phyloP scores from a whole-genome alignment of 2,329 filamentous ascomycete genomes.

The Curvularia sp. region DNA sequence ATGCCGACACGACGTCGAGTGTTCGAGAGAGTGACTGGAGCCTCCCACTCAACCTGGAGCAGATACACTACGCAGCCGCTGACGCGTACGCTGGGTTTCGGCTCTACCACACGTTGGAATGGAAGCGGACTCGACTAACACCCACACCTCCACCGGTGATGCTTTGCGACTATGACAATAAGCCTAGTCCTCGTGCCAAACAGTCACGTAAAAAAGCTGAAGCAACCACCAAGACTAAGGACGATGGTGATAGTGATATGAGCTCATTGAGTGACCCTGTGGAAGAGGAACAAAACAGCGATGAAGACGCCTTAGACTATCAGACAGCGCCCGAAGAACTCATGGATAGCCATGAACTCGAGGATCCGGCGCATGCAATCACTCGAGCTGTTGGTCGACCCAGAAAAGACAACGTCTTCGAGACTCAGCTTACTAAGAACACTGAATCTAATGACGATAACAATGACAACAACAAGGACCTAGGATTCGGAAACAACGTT shows the following conservation, averaged over 20 bases:
- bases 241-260: conserved; percentile 10
- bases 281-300: conserved; percentile 31
- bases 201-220: conserved; percentile 20
- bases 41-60: conserved; percentile 63
- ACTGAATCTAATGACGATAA: not conserved
- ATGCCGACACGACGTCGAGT: conserved; percentile 21
- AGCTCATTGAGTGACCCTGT: conserved; percentile 22
- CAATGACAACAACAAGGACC: not conserved
- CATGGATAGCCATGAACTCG: conserved; percentile 32
- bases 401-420: conserved; percentile 3
- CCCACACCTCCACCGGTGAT: conserved; percentile 75
- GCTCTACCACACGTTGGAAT: conserved; percentile 74
- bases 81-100: conserved; percentile 86
- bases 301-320: conserved; percentile 41
- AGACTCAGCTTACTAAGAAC: not conserved
- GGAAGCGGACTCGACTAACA: conserved; percentile 68
- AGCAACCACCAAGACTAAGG: conserved; percentile 13
- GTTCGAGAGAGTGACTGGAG: conserved; percentile 82
- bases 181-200: conserved; percentile 17
- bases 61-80: conserved; percentile 76
- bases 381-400: conserved; percentile 9
- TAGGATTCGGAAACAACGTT: not conserved
- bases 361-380: conserved; percentile 20
- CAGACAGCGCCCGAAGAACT: conserved; percentile 45
- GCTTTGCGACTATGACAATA: conserved; percentile 68